These are phyloP conservation scores for Aureobasidium sp. DNA, from an alignment of 2,329 filamentous ascomycete species.

Conservation along the genomic window DNA sequence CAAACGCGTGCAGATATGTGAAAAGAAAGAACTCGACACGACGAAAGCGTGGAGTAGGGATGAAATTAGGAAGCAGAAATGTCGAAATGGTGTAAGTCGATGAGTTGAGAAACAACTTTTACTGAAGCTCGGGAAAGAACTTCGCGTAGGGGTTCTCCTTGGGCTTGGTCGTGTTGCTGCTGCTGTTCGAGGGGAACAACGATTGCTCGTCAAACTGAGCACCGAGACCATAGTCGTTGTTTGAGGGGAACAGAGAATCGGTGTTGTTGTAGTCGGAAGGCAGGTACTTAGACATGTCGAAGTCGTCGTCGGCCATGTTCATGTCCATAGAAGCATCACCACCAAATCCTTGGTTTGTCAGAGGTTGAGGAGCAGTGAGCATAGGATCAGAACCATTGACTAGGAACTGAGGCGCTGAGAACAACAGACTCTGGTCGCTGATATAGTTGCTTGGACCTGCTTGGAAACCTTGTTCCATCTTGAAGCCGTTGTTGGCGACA, in stretches of 20 bases:
- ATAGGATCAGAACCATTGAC: not conserved
- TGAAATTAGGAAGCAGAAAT: not conserved
- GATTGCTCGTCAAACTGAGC: slow-evolving; percentile 8
- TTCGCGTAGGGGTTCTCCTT: slow-evolving; percentile 7
- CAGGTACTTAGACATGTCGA: slow-evolving; percentile 8
- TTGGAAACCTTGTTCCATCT: not conserved
- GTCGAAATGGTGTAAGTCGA: not conserved
- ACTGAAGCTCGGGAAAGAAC: slow-evolving; percentile 10
- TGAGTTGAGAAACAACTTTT: not conserved
- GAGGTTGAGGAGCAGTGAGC: not conserved
- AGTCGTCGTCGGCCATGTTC: not conserved
- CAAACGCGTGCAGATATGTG: not conserved
- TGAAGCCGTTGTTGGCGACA: not conserved
- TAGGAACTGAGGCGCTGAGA: not conserved
- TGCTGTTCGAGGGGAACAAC: not conserved
- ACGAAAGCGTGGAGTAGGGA: slow-evolving; percentile 3
- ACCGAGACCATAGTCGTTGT: not conserved
- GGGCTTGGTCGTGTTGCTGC: not conserved
- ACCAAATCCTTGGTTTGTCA: not conserved
- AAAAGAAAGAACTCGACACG: slow-evolving; percentile 6
- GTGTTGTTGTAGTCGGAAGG: not conserved
- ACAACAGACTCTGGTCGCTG: slow-evolving; percentile 4
- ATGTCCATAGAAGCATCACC: not conserved
- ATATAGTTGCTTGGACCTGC: not conserved
- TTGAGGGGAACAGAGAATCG: slow-evolving; percentile 1